Evolutionary conservation across 176 grass and related monocot species (phyloP).

Genomic region (Elaeis guineensis): DNA sequence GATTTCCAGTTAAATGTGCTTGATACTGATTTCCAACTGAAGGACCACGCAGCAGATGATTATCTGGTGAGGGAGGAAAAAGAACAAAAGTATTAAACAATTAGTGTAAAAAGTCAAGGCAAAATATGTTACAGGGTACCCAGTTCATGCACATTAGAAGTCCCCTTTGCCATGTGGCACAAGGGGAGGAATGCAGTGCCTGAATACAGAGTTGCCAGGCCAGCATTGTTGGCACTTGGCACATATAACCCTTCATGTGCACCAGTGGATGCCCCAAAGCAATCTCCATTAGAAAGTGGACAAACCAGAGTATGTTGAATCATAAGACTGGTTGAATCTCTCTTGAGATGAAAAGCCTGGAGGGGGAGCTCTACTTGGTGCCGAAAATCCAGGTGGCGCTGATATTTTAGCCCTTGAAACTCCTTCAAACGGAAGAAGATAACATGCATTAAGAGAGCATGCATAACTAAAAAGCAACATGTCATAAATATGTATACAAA

Average conservation of each 20-base stretch:
- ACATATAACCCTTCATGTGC: no score
- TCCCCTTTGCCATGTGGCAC: no score
- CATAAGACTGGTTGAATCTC: conserved; percentile 28
- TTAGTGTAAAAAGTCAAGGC: no score
- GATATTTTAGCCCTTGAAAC: conserved; percentile 40
- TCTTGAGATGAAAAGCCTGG: conserved; percentile 38
- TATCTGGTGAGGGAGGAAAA: conserved; percentile 34
- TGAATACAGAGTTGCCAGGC: no score
- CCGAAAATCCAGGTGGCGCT: conserved; percentile 29
- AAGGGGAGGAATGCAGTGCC: no score
- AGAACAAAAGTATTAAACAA: not conserved
- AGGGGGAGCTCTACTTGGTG: conserved; percentile 24
- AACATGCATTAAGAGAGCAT: not conserved
- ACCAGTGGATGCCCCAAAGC: no score
- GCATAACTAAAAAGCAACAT: no score
- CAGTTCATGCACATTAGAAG: no score
- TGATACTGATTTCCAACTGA: conserved; percentile 46
- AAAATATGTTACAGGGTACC: no score
- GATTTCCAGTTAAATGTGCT: conserved; percentile 41
- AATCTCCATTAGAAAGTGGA: not conserved
- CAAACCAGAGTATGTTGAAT: conserved; percentile 24
- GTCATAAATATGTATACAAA: no score
- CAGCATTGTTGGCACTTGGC: no score
- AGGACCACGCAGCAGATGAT: conserved; percentile 28
- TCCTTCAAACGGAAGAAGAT: conserved; percentile 14